Evolutionary conservation across 2,329 filamentous ascomycete species (phyloP).

Genomic region (Nakataea oryzae): DNA sequence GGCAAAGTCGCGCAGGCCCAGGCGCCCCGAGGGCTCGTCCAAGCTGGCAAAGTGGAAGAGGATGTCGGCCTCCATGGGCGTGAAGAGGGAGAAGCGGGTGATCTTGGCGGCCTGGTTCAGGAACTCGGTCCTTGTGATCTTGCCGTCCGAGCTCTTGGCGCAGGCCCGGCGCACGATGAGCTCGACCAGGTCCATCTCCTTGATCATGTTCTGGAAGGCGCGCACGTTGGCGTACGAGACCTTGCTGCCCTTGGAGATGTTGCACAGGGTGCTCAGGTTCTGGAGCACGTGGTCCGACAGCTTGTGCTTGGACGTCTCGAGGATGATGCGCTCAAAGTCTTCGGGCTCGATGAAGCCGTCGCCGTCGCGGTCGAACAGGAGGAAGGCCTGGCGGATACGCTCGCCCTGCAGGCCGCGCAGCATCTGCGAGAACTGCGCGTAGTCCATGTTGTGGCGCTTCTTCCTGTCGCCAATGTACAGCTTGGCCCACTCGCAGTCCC

Average conservation of each 20-base stretch:
- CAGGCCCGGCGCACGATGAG: constrained; percentile 83
- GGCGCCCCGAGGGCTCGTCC: constrained; percentile 76
- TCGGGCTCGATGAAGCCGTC: constrained; percentile 94
- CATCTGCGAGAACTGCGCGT: constrained; percentile 97
- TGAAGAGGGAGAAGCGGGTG: constrained; percentile 91
- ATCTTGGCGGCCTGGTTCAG: constrained; percentile 85
- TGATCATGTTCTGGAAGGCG: constrained; percentile 95
- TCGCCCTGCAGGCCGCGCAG: constrained; percentile 91
- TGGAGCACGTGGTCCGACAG: constrained; percentile 90
- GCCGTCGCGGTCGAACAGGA: constrained; percentile 78
- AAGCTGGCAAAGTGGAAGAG: constrained; percentile 96
- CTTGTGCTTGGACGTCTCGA: constrained; percentile 89
- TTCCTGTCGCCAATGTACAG: constrained; percentile 86
- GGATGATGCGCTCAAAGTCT: constrained; percentile 93
- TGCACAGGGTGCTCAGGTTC: constrained; percentile 87
- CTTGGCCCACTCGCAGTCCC: constrained; percentile 93
- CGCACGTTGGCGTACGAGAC: constrained; percentile 97
- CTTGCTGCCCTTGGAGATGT: constrained; percentile 83
- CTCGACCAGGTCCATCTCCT: constrained; percentile 96
- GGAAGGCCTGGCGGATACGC: constrained; percentile 90
- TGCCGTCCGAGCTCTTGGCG: constrained; percentile 73
- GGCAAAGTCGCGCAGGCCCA: constrained; percentile 76
- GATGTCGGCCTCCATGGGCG: constrained; percentile 97
- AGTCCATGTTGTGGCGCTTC: constrained; percentile 83
- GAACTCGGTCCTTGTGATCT: constrained; percentile 90